phyloP scores from a whole-genome alignment of 2,329 filamentous ascomycete species.

The Exophiala sideris region DNA sequence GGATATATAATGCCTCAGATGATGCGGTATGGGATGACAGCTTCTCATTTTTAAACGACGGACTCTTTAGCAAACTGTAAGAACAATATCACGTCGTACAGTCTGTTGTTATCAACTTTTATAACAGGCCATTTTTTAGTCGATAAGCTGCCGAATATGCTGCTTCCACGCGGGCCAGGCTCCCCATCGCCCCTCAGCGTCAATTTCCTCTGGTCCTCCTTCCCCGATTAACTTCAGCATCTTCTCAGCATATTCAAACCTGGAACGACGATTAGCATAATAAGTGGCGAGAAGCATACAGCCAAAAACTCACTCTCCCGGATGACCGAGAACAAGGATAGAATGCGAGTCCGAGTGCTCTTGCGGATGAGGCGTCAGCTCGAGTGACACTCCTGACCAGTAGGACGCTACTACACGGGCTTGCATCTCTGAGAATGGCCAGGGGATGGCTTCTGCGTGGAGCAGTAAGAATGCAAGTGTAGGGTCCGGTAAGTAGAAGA shows the following conservation, averaged over 20 bases:
- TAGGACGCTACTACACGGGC: slow-evolving; percentile 4
- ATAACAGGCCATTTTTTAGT: not conserved
- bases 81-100: not conserved
- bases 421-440: slow-evolving; percentile 13
- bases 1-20: slow-evolving; percentile 2
- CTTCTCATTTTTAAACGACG: slow-evolving; percentile 11
- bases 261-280: not conserved
- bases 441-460: slow-evolving; percentile 11
- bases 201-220: slow-evolving; percentile 11
- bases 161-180: slow-evolving; percentile 12
- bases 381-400: slow-evolving; percentile 6
- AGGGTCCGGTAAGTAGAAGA: slow-evolving; percentile 10
- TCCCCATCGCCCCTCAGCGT: slow-evolving; percentile 10
- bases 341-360: slow-evolving; percentile 10
- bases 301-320: slow-evolving; percentile 4
- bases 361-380: slow-evolving; percentile 10
- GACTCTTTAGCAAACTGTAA: slow-evolving; percentile 7
- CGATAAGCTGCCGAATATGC: slow-evolving; percentile 7
- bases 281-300: not conserved
- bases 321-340: slow-evolving; percentile 7
- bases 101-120: not conserved
- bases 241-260: slow-evolving; percentile 8
- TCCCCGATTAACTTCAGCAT: slow-evolving; percentile 8
- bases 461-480: slow-evolving; percentile 10
- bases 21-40: slow-evolving; percentile 6